phyloP scores from a whole-genome alignment of 345 rosid species.

The Euclidium syriacum region DNA sequence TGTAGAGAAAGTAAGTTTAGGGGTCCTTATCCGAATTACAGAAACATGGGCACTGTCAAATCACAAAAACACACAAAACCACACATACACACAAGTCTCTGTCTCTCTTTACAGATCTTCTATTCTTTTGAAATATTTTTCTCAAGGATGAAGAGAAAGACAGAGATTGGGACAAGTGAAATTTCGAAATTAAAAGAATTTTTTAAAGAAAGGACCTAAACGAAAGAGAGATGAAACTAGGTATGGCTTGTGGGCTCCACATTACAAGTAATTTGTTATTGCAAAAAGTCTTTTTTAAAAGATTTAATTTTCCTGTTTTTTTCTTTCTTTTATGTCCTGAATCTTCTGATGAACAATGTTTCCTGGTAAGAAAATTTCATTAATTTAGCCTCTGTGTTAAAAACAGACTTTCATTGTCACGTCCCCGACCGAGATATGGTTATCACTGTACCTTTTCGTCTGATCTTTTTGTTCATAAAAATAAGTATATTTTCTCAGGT shows the following conservation, averaged over 20 bases:
- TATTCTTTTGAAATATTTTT: slow-evolving; percentile 6
- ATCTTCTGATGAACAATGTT: slow-evolving; percentile 29
- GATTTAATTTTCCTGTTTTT: not conserved
- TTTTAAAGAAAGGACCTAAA: not conserved
- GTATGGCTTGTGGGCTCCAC: slow-evolving; percentile 54
- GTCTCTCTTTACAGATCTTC: slow-evolving; percentile 7
- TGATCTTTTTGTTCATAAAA: not conserved
- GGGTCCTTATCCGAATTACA: slow-evolving; percentile 27
- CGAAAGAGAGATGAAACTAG: slow-evolving; percentile 49
- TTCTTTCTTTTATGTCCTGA: slow-evolving; percentile 12
- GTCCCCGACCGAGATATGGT: slow-evolving; percentile 26
- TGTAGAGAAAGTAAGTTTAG: not conserved
- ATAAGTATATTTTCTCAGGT: not conserved
- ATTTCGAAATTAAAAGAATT: not conserved
- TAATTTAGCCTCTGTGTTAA: not conserved
- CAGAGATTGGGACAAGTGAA: slow-evolving; percentile 30
- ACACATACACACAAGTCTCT: not conserved
- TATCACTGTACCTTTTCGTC: slow-evolving; percentile 31
- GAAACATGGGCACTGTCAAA: slow-evolving; percentile 34
- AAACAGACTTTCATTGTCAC: slow-evolving; percentile 22
- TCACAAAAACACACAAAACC: slow-evolving; percentile 5
- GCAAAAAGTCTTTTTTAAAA: not conserved
- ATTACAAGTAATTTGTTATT: slow-evolving; percentile 16
- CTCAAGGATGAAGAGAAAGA: not conserved
- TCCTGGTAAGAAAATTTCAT: slow-evolving; percentile 12